Evolutionary conservation across 805 yeast genomes (phyloP), one percentile per base, ranked within the genome.

Genomic region (Cyberlindnera japonica): DNA sequence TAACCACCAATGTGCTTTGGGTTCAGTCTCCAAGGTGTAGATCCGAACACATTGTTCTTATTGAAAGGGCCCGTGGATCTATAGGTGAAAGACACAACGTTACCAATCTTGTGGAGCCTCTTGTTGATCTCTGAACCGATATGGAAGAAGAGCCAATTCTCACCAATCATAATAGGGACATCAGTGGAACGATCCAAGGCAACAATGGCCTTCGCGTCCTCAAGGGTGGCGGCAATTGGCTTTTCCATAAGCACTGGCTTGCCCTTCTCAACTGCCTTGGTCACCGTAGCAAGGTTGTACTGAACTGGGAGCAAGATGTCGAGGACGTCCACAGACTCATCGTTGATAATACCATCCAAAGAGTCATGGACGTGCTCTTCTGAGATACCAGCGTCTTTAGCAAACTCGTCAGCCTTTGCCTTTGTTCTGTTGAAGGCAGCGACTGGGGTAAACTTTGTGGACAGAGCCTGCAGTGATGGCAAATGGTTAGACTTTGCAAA

Each of bases 1-100:
- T 71, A 90, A 0, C 97, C 97, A 40, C 98, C 98, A 50, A 89
- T 75, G 59, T 91, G 97, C 62, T 87, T 81, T 23, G 98, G 97
- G 35, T 81, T 71, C 59, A 75, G 77, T 72, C 97, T 82, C 98
- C 98, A 91, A 13, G 80, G 40, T 2, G 97, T 90, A 17, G 67
- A 61, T 44, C 79, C 58, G 56, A 83, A 85, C 57, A 81, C 77
- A 64, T 74, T 79, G 41, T 65, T 54, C 22, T 67, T 68, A 49
- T 75, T 72, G 69, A 80, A 85, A 9, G 87, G 76, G 20, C 93
- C 93, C 3, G 91, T 83, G 11, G 89, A 70, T 43, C 73, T 74
- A 62, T 82, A 84, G 7, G 84, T 78, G 64, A 85, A 85, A 1
- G 84, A 79, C 21, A 77, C 72, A 17, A 74, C 57, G 7, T 77